Conservation (phyloP, 129 eudicot genomes). For the Silybum marianum region DNA sequence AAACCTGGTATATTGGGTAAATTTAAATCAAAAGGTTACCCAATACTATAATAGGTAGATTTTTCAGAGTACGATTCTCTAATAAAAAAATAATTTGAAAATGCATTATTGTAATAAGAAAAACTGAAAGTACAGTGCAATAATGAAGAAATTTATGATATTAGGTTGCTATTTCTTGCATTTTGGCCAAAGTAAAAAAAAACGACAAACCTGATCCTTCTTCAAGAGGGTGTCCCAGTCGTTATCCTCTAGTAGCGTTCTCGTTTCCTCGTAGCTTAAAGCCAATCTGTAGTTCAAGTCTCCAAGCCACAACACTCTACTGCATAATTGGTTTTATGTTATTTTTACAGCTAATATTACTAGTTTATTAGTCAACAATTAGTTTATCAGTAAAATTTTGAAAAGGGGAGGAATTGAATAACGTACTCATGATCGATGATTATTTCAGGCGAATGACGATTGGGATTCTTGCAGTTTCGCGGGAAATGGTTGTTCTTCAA, state of each 20-base stretch:
- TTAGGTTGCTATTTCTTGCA: too few species aligned
- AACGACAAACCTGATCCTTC: constrained; percentile 66
- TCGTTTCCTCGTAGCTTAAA: constrained; percentile 58
- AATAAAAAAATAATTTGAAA: too few species aligned
- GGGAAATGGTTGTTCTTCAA: constrained; percentile 54
- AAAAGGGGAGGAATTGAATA: not conserved
- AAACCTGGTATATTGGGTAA: too few species aligned
- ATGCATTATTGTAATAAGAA: too few species aligned
- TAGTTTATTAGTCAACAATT: not conserved
- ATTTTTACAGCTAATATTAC: not conserved
- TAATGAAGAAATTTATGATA: too few species aligned
- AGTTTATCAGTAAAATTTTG: not conserved
- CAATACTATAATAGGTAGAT: too few species aligned
- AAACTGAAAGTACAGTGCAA: too few species aligned
- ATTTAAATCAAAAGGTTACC: too few species aligned
- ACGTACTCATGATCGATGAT: constrained; percentile 76
- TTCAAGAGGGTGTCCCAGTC: constrained; percentile 67
- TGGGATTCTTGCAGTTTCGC: constrained; percentile 50
- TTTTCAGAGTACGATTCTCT: too few species aligned
- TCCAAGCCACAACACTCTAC: constrained; percentile 75
- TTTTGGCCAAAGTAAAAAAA: not conserved
- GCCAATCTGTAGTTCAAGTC: constrained; percentile 72
- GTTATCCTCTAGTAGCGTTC: constrained; percentile 47
- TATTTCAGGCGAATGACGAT: constrained; percentile 48
- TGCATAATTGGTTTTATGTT: constrained; percentile 23